These are phyloP conservation scores for Penicillium sp. DNA, from an alignment of 2,329 filamentous ascomycete genomes.

Conservation along the genomic window DNA sequence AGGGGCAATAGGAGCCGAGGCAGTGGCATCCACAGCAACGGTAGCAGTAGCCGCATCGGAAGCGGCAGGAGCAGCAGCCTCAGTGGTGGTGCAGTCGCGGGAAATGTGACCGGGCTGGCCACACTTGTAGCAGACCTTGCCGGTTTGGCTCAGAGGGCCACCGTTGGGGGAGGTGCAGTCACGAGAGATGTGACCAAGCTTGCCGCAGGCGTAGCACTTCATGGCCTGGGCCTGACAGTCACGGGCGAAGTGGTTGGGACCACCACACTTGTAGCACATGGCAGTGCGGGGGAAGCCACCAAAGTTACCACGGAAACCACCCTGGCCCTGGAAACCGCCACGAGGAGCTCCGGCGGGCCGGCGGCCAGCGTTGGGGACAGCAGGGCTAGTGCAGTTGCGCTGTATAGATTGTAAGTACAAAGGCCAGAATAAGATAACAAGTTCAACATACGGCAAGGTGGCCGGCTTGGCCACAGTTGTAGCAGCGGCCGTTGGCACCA, in stretches of 20 bases:
- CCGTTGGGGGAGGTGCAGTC: constrained; percentile 98
- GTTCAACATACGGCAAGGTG: constrained; percentile 74
- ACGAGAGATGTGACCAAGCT: constrained; percentile 87
- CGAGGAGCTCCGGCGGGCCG: constrained; percentile 63
- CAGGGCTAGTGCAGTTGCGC: constrained; percentile 65
- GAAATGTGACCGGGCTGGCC: constrained; percentile 95
- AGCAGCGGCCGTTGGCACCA: constrained; percentile 74
- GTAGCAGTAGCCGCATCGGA: constrained; percentile 35
- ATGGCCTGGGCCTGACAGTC: constrained; percentile 98
- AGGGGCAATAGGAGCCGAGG: constrained; percentile 29
- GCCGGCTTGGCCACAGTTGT: constrained; percentile 90
- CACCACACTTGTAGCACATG: constrained; percentile 69
- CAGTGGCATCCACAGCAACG: constrained; percentile 23
- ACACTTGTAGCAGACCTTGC: constrained; percentile 98
- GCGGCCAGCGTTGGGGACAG: constrained; percentile 62
- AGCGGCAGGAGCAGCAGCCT: constrained; percentile 44
- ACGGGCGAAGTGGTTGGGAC: constrained; percentile 96
- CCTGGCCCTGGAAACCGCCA: constrained; percentile 61
- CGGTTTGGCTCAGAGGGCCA: constrained; percentile 88
- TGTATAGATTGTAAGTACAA: constrained; percentile 33
- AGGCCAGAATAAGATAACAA: neutral
- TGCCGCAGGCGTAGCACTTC: constrained; percentile 98
- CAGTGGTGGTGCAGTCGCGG: constrained; percentile 84
- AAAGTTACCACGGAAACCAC: constrained; percentile 71
- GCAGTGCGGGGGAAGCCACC: constrained; percentile 56